A percentile compares a stretch with the other conserved stretches of the same genome.
Conservation (phyloP, 805 yeast species). For the Metschnikowia koreensis region DNA sequence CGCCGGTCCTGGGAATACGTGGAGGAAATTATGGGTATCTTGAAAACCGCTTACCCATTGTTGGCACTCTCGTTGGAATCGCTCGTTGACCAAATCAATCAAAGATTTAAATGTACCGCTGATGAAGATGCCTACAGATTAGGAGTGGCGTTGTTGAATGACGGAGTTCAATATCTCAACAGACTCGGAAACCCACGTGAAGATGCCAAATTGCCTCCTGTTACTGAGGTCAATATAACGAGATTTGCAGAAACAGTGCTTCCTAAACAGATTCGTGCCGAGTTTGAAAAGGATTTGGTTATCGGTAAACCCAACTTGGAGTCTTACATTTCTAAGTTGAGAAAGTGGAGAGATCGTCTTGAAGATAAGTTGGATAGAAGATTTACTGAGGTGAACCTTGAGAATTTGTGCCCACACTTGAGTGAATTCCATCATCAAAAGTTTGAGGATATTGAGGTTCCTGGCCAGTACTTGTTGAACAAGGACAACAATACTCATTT, state of each 20-base stretch:
- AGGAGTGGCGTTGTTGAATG: slow-evolving; percentile 87
- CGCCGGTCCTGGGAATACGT: slow-evolving; percentile 93
- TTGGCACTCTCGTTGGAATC: slow-evolving; percentile 91
- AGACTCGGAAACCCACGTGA: slow-evolving; percentile 83
- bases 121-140: slow-evolving; percentile 96
- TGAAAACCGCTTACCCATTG: slow-evolving; percentile 95
- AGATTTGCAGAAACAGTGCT: slow-evolving; percentile 91
- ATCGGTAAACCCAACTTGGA: slow-evolving; percentile 84
- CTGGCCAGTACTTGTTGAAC: slow-evolving; percentile 91
- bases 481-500: slow-evolving; percentile 89
- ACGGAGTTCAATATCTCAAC: slow-evolving; percentile 87
- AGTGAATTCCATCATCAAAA: slow-evolving; percentile 98
- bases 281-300: slow-evolving; percentile 89
- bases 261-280: slow-evolving; percentile 83
- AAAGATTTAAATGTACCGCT: slow-evolving; percentile 86
- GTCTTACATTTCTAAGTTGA: slow-evolving; percentile 74
- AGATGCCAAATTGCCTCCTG: slow-evolving; percentile 84
- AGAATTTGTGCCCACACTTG: slow-evolving; percentile 89
- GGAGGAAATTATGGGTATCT: slow-evolving; percentile 86
- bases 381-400: slow-evolving; percentile 75
- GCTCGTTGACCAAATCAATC: slow-evolving; percentile 90
- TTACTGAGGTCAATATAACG: slow-evolving; percentile 83
- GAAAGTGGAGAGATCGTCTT: slow-evolving; percentile 89
- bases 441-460: slow-evolving; percentile 95
- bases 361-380: slow-evolving; percentile 90